Evolutionary conservation across 495 filamentous ascomycete species (phyloP), one percentile per base, ranked within the genome.

Genomic region (Trypethelium eluteriae): DNA sequence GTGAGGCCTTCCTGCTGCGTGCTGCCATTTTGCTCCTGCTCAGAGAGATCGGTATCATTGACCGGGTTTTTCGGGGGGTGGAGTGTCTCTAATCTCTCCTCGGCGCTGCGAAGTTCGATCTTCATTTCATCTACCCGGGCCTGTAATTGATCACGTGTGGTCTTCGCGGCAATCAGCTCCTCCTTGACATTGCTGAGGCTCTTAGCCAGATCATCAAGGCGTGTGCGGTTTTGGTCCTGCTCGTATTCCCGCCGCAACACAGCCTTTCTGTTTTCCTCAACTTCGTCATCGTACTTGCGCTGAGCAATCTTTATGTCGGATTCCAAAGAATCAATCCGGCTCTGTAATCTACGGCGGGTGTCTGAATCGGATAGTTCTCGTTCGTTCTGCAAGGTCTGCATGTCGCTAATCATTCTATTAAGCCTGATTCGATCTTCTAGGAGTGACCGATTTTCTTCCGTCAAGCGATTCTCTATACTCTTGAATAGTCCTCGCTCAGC

Each of bases 401-500:
- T 82, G 68, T 87, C 91, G 32, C 85, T 81, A 47, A 96, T 82
- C 39, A 95, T 77, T 53, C 81, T 84, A 73, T 96, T 94, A 2
- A 98, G 85, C 34, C 91, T 84, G 47, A 82, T 80, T 50, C 88
- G 87, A 73, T 98, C 95, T 67, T 95, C 89, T 41, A 88, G 80
- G n/a, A 97, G 80, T 12, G 79, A 84, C 68, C 92, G 89, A 64
- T 91, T 95, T 68, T 98, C 95, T 61, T 92, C 89, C 67, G 81
- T 87, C 25, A 97, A 81, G 46, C 95, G 84, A 68, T 89, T 87
- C 73, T 98, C 91, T 66, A 97, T 93, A 59, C 84, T 89, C 78
- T 93, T 96, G 89, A 88, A 93, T 34, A 98, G 80, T 3, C 87
- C 86, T 75, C 93, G 95, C 72, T 97, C 93, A 0, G 93, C 93